These are phyloP conservation scores for Termitomyces sp. DNA, from an alignment of 768 basidiomycete species.

Conservation along the genomic window DNA sequence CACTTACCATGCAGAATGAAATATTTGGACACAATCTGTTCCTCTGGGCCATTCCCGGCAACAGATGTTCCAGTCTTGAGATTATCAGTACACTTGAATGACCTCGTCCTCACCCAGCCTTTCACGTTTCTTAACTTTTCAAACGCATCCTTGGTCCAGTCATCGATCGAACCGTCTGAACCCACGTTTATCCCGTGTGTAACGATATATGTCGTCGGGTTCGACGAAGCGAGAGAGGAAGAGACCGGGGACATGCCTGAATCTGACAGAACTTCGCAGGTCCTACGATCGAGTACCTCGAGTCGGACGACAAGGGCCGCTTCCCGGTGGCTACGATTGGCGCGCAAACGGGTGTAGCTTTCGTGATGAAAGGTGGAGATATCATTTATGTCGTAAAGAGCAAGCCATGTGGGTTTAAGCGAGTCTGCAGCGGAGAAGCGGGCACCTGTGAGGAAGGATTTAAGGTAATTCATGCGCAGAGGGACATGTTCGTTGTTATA, in stretches of 20 bases:
- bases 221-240: constrained; percentile 26
- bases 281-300: constrained; percentile 42
- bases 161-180: constrained; percentile 14
- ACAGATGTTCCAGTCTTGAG: constrained; percentile 31
- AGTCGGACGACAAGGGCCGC: constrained; percentile 36
- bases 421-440: constrained; percentile 38
- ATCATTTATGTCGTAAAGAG: constrained; percentile 47
- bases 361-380: constrained; percentile 37
- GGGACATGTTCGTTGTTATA: constrained; percentile 57
- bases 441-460: constrained; percentile 46
- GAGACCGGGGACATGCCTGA: constrained; percentile 31
- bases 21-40: constrained; percentile 32
- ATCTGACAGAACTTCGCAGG: constrained; percentile 32
- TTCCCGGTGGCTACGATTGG: constrained; percentile 42
- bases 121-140: constrained; percentile 19
- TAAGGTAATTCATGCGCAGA: constrained; percentile 41
- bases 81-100: constrained; percentile 38
- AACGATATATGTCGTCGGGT: constrained; percentile 28
- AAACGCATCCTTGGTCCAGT: constrained; percentile 23
- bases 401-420: constrained; percentile 40
- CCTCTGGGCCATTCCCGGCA: constrained; percentile 23
- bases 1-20: constrained; percentile 39
- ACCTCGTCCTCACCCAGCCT: constrained; percentile 39
- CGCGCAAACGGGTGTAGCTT: constrained; percentile 41
- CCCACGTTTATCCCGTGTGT: constrained; percentile 28